Evolutionary conservation across 257 asterid genomes (phyloP).

Genomic region (Apocynum venetum): DNA sequence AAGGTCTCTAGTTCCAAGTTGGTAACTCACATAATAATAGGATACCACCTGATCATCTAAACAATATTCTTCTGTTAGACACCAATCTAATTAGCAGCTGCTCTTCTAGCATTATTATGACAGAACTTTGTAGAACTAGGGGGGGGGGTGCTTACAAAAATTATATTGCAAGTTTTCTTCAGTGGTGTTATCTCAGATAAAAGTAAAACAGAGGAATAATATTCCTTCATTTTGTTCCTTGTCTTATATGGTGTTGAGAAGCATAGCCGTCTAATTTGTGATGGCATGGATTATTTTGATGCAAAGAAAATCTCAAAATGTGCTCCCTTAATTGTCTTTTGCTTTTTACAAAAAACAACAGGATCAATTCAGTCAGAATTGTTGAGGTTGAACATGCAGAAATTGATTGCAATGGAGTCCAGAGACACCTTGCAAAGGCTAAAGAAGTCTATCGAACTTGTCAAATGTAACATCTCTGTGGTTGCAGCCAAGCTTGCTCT

Average conservation of each 20-base stretch:
- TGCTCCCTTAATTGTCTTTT: neutral
- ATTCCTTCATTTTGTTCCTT: neutral
- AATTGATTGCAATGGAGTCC: slow-evolving; percentile 57
- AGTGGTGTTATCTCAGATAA: neutral
- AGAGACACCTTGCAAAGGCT: slow-evolving; percentile 63
- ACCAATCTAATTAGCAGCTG: neutral
- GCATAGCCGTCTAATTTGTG: neutral
- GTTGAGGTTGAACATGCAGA: slow-evolving; percentile 54
- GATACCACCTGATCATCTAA: neutral
- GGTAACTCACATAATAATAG: neutral
- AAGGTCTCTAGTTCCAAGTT: neutral
- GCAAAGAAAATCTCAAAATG: neutral
- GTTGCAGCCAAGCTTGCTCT: slow-evolving; percentile 87
- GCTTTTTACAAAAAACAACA: neutral
- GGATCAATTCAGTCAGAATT: slow-evolving; percentile 54
- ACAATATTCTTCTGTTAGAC: neutral
- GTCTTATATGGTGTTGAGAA: neutral
- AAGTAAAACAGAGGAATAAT: neutral
- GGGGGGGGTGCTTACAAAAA: neutral
- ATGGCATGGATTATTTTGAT: neutral
- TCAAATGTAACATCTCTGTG: slow-evolving; percentile 39
- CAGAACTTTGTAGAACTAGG: no score
- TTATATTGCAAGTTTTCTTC: neutral
- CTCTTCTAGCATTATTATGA: neutral
- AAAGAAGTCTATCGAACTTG: slow-evolving; percentile 37